Percentiles rank a stretch among this genome's conserved stretches.
phyloP scores from a whole-genome alignment of 768 basidiomycete species.

The Amanita jacksonii region DNA sequence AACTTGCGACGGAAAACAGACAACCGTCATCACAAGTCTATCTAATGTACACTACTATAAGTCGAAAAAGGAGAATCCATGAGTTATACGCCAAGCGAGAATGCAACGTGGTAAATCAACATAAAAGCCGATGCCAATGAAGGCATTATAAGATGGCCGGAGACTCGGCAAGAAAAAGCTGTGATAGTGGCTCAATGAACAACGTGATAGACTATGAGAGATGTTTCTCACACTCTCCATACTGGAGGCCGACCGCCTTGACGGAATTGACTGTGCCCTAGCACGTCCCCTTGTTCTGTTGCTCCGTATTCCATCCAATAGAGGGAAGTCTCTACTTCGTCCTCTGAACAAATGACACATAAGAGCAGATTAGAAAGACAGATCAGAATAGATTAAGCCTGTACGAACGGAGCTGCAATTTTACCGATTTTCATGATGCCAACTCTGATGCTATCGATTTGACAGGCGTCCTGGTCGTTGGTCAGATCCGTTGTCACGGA shows the following conservation, averaged over 20 bases:
- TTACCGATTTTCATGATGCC: background rate
- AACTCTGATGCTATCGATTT: background rate
- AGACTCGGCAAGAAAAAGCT: conserved; percentile 20
- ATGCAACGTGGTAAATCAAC: no score
- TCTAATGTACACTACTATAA: no score
- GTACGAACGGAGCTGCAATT: no score
- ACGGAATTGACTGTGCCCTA: conserved; percentile 7
- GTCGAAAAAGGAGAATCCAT: no score
- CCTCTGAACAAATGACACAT: background rate
- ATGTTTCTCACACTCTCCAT: conserved; percentile 12
- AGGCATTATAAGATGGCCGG: conserved; percentile 13
- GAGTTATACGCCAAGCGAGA: no score
- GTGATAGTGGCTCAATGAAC: conserved; percentile 1
- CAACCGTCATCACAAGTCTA: no score
- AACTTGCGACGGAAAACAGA: no score
- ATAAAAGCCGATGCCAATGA: no score
- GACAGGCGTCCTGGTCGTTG: conserved; percentile 35
- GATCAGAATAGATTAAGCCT: no score
- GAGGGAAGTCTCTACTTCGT: no score
- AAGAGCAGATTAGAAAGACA: background rate
- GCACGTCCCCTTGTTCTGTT: background rate
- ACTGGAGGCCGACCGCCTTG: conserved; percentile 6
- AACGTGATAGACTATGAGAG: background rate
- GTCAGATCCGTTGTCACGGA: conserved; percentile 24
- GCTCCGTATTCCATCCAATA: background rate